phyloP scores from a whole-genome alignment of 208 protist genomes.

The Crithidia bombi region DNA sequence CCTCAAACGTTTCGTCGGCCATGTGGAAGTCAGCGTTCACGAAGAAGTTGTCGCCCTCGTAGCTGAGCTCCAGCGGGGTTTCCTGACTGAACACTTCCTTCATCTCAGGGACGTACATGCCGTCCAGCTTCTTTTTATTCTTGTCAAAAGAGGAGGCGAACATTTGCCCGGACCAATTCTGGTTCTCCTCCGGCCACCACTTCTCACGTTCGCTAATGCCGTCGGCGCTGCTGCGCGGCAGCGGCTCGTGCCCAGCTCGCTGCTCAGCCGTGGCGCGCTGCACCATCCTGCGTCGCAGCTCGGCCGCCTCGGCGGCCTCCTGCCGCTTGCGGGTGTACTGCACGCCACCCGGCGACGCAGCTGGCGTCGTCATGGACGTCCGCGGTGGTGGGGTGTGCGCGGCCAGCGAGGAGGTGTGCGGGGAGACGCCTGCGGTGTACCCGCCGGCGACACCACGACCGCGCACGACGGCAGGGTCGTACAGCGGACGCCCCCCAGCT shows the following conservation, averaged over 20 bases:
- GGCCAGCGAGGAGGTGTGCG: slow-evolving; percentile 33
- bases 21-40: slow-evolving; percentile 75
- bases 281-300: slow-evolving; percentile 53
- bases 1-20: slow-evolving; percentile 78
- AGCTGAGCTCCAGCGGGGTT: slow-evolving; percentile 74
- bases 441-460: slow-evolving; percentile 8
- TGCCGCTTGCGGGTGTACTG: slow-evolving; percentile 64
- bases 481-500: slow-evolving; percentile 15
- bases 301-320: slow-evolving; percentile 42
- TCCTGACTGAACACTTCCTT: slow-evolving; percentile 66
- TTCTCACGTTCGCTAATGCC: slow-evolving; percentile 43
- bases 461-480: slow-evolving; percentile 13
- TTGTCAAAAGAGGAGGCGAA: slow-evolving; percentile 71
- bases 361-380: slow-evolving; percentile 63
- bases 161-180: slow-evolving; percentile 76
- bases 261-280: slow-evolving; percentile 75
- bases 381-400: slow-evolving; percentile 44
- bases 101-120: slow-evolving; percentile 87
- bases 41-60: slow-evolving; percentile 79
- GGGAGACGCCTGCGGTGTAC: slow-evolving; percentile 26
- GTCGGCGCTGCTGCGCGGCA: slow-evolving; percentile 12
- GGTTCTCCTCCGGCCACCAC: slow-evolving; percentile 77
- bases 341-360: slow-evolving; percentile 75
- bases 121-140: slow-evolving; percentile 79
- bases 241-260: slow-evolving; percentile 61